Evolutionary conservation across 768 basidiomycete species (phyloP).

Genomic region (Neoboletus brunneissimus): DNA sequence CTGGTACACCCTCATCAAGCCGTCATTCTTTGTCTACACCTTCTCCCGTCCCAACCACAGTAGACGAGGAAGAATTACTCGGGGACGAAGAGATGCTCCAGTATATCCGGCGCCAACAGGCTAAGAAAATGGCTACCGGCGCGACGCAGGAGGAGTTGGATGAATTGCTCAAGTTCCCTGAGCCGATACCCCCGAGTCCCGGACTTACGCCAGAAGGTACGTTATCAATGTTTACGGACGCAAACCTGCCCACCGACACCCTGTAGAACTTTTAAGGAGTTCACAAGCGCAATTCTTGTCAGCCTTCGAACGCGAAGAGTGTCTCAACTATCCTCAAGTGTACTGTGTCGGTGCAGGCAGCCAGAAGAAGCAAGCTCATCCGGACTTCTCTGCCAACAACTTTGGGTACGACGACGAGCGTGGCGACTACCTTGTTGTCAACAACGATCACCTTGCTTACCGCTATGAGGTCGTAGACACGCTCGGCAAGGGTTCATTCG

Average conservation of each 20-base stretch:
- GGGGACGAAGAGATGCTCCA: slow-evolving; percentile 98
- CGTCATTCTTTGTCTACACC: slow-evolving; percentile 79
- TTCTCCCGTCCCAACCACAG: slow-evolving; percentile 72
- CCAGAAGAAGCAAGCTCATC: slow-evolving; percentile 78
- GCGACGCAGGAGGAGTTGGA: slow-evolving; percentile 86
- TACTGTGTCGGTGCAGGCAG: slow-evolving; percentile 80
- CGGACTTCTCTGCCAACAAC: slow-evolving; percentile 77
- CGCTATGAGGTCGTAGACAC: slow-evolving; percentile 94
- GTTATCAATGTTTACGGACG: slow-evolving; percentile 25
- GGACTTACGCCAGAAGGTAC: slow-evolving; percentile 70
- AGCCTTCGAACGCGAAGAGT: slow-evolving; percentile 86
- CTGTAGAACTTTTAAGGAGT: slow-evolving; percentile 61
- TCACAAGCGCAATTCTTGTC: slow-evolving; percentile 71
- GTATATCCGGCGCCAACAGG: slow-evolving; percentile 87
- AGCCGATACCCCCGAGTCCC: slow-evolving; percentile 70
- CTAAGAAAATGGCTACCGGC: slow-evolving; percentile 80
- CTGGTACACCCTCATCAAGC: slow-evolving; percentile 65
- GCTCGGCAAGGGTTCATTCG: slow-evolving; percentile 97
- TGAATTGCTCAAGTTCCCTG: slow-evolving; percentile 87
- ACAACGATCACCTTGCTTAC: slow-evolving; percentile 90
- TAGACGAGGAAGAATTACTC: slow-evolving; percentile 82
- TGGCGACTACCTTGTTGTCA: slow-evolving; percentile 91
- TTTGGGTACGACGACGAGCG: slow-evolving; percentile 97
- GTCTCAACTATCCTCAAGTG: slow-evolving; percentile 80
- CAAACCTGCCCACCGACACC: slow-evolving; percentile 6